phyloP scores from a whole-genome alignment of 2,329 filamentous ascomycete genomes.

The Colletotrichum caudatum region DNA sequence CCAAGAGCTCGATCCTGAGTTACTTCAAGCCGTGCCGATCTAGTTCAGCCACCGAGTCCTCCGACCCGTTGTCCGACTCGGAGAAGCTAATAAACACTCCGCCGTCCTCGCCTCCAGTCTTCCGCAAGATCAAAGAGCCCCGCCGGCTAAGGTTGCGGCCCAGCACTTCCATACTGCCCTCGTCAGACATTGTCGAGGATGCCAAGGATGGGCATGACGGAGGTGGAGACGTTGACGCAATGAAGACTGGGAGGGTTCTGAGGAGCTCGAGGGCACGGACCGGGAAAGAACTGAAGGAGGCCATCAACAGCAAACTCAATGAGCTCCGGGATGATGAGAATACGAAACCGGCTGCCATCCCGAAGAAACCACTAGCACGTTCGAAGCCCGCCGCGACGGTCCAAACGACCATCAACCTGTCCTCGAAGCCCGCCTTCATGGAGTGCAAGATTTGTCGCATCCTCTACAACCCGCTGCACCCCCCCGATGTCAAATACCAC shows the following conservation, averaged over 20 bases:
- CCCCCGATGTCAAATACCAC: constrained; percentile 59
- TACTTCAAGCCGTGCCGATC: constrained; percentile 54
- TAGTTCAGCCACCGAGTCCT: constrained; percentile 25
- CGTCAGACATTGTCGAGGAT: constrained; percentile 12
- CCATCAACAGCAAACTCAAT: constrained; percentile 11
- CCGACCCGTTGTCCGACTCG: constrained; percentile 31
- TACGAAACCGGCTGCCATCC: neutral
- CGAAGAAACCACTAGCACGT: constrained; percentile 30
- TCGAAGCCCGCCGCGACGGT: constrained; percentile 46
- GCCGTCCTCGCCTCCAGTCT: constrained; percentile 43
- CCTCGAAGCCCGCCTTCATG: constrained; percentile 55
- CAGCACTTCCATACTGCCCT: constrained; percentile 16
- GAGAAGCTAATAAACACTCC: constrained; percentile 43
- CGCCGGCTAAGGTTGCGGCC: constrained; percentile 40
- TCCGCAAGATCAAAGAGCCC: constrained; percentile 37
- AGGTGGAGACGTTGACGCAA: neutral
- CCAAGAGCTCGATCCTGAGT: constrained; percentile 54
- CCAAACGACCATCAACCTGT: constrained; percentile 60
- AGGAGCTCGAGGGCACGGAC: constrained; percentile 5
- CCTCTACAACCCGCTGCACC: constrained; percentile 59
- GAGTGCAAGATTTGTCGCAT: constrained; percentile 59
- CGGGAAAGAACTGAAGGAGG: neutral
- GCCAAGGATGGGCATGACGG: neutral
- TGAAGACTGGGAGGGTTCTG: neutral
- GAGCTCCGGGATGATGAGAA: neutral